A percentile compares a stretch with the other conserved stretches of the same genome.
Evolutionary conservation across 2,329 filamentous ascomycete species (phyloP).

Genomic region (Botrytis pseudocinerea): DNA sequence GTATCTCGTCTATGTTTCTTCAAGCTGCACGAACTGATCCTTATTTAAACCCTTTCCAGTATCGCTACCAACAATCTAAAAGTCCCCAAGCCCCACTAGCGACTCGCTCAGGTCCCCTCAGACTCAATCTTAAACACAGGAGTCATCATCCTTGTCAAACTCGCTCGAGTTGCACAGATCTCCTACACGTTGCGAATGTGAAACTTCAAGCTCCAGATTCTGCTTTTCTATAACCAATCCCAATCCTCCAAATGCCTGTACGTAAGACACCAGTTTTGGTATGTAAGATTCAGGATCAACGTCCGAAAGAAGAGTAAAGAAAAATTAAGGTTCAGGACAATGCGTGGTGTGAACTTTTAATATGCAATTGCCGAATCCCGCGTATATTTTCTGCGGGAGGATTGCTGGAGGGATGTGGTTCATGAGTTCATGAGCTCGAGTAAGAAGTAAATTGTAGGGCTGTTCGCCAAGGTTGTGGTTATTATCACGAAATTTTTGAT

Average conservation of each 20-base stretch:
- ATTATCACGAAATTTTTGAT: not conserved
- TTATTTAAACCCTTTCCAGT: not conserved
- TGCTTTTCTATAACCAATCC: not conserved
- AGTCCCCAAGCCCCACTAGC: not conserved
- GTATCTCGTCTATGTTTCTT: no score
- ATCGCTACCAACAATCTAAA: not conserved
- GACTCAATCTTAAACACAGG: slow-evolving; percentile 9
- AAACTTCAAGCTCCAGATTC: slow-evolving; percentile 1
- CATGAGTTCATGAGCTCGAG: not conserved
- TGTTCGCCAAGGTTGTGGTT: not conserved
- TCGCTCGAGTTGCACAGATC: not conserved
- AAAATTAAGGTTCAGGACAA: not conserved
- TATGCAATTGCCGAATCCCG: not conserved
- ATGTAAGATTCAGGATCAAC: not conserved
- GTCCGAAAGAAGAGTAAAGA: not conserved
- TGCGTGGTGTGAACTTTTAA: not conserved
- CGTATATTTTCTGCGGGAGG: not conserved
- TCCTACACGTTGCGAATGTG: slow-evolving; percentile 3
- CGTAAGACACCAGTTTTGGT: not conserved
- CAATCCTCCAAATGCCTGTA: not conserved
- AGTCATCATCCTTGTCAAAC: slow-evolving; percentile 5
- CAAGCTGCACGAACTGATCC: not conserved
- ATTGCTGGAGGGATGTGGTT: not conserved
- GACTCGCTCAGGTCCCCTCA: not conserved
- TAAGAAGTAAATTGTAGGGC: slow-evolving; percentile 9